phyloP scores from a whole-genome alignment of 176 grass and related monocot species.

The Canna indica region DNA sequence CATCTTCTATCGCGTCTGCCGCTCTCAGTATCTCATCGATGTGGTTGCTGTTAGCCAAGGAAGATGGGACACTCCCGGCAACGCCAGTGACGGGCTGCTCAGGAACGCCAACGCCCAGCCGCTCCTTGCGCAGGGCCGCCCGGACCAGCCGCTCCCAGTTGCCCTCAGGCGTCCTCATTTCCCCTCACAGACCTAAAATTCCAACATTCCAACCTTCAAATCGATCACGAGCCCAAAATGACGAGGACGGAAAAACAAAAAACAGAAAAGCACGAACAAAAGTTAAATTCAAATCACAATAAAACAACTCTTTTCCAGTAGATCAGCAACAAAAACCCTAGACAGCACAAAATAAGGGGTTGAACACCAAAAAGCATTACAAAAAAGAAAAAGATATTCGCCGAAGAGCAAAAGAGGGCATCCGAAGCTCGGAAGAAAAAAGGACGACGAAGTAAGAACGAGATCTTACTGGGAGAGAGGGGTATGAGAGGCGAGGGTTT shows the following conservation, averaged over 20 bases:
- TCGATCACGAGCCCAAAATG: too few relatives aligned
- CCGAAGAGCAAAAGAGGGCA: background rate
- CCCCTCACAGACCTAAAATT: background rate
- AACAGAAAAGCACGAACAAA: background rate
- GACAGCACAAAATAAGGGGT: background rate
- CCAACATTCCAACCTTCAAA: background rate
- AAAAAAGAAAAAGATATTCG: background rate
- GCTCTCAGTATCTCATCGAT: slow-evolving; percentile 90
- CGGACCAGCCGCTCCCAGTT: slow-evolving; percentile 93
- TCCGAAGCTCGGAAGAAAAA: too few relatives aligned
- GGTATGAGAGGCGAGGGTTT: background rate
- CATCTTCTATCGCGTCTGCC: slow-evolving; percentile 93
- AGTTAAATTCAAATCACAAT: background rate
- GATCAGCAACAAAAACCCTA: background rate
- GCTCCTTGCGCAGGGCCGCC: slow-evolving; percentile 57
- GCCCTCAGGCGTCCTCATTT: slow-evolving; percentile 56
- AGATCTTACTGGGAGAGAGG: background rate
- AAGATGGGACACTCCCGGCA: slow-evolving; percentile 66
- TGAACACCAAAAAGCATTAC: background rate
- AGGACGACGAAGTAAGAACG: background rate
- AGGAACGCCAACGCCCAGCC: slow-evolving; percentile 23
- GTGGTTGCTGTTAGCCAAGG: slow-evolving; percentile 59
- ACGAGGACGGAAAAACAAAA: background rate
- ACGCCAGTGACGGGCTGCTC: slow-evolving; percentile 43
- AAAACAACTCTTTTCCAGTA: background rate